Base-by-base conservation (phyloP, 1,284 basidiomycete genomes). In the Sporisorium graminicola region DNA sequence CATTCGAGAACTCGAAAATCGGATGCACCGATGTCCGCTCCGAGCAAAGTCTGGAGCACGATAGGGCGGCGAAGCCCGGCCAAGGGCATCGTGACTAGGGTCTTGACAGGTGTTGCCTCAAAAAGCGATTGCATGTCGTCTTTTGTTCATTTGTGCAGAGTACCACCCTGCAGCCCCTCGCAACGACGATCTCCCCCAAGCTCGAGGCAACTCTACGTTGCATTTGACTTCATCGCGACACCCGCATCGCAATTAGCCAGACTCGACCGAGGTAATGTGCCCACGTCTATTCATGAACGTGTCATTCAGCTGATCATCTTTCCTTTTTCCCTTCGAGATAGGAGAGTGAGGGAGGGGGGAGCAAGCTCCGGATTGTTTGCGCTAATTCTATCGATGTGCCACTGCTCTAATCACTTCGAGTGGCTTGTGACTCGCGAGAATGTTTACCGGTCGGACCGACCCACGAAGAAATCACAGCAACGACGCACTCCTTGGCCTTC, bases 241-340 rank as follows among this genome's bases (percentile, higher is more conserved):
- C 37, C 60, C 59, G 27, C 54, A 35, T 62, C 47, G 47, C n/a
- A 49, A 35, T 24, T 43, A 58, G 44, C 22, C 37, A 46, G 49
- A 42, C 33, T 18, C 37, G 37, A 40, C 37, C 5, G 37, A 40
- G 37, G 2, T 27, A 26, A 46, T 26, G 27, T 7, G 27, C 47
- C 47, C 29, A 33, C 37, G n/a, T 27, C 13, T n/a, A 24, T 42
- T 14, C 16, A 49, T 33, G 24, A 43, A 49, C 53, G 65, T 68
- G 65, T 68, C 65, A 27, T 10, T 7, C 29, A 68, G 65, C 65
- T 68, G 65, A 68, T 68, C 65, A 62, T 40, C 37, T 40, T 40
- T 5, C 5, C 5, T 40, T 5, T 18, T 40, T 40, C n/a, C n/a
- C 33, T 3, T 40, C 16, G 18, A 40, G 37, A 4, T 18, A 40